Percentiles rank a stretch among this genome's conserved stretches.
phyloP scores from a whole-genome alignment of 768 basidiomycete genomes.

The Trametes coccinea region DNA sequence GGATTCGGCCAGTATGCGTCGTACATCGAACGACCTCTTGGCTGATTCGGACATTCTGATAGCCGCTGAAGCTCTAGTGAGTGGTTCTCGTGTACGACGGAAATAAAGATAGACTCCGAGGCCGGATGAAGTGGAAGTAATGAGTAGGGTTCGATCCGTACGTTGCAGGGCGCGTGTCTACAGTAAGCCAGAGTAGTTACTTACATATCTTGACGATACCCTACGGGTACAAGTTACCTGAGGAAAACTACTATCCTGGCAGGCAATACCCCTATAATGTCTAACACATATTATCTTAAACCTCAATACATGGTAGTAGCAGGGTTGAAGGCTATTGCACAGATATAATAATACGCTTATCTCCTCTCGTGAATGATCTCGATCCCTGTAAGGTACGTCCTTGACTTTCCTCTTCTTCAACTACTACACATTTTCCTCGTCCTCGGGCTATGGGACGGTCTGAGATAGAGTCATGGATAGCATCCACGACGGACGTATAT shows the following conservation, averaged over 20 bases:
- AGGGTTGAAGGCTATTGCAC: too few species aligned
- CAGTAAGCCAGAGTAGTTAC: too few species aligned
- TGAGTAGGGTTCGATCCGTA: background rate
- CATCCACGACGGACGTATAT: conserved; percentile 39
- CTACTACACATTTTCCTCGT: background rate
- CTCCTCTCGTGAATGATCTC: too few species aligned
- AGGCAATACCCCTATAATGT: too few species aligned
- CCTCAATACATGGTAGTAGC: too few species aligned
- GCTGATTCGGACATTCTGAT: background rate
- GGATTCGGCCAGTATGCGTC: conserved; percentile 15
- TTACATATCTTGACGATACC: too few species aligned
- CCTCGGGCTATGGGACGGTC: conserved; percentile 36
- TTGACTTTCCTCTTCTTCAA: background rate
- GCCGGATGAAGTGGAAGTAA: background rate
- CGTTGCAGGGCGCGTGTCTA: too few species aligned
- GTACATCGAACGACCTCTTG: conserved; percentile 6
- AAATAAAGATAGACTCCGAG: background rate
- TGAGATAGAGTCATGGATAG: conserved; percentile 67
- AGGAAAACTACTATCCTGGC: too few species aligned
- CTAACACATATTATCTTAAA: too few species aligned
- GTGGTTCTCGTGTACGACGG: background rate
- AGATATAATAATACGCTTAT: too few species aligned
- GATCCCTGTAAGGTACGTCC: too few species aligned
- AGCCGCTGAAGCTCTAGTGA: background rate
- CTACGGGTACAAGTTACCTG: too few species aligned